Base-by-base conservation (phyloP, 371 early-diverging fungal species). In the Syncephalastrum sp. region DNA sequence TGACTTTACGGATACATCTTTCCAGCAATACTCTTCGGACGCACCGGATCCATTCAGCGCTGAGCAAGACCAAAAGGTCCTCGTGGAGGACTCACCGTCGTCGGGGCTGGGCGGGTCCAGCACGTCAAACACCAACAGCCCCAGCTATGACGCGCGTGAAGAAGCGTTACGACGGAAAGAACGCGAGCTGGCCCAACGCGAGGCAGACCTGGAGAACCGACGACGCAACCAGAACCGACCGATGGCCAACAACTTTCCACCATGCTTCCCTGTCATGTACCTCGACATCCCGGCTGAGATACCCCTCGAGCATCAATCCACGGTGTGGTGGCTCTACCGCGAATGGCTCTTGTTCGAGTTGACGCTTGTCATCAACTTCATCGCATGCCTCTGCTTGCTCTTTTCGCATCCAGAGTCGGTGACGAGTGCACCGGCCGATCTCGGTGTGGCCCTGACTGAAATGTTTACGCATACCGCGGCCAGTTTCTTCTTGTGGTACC, bases 401-500 rank as follows among this genome's bases (percentile, higher is more conserved):
- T 69, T 92, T 21, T 79, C 84, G 4, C 85, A 87, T 56, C 84
- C 87, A 15, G 64, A 69, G 1, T 83, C 85, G 27, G 82, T 91
- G 25, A 79, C 82, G 5, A 84, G 82, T 55, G 85, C 88, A 1
- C 87, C 91, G 5, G 75, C 84, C 15, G 86, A 89, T 69, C 85
- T 94, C 74, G 92, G 91, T 14, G 83, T 88, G 3, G 82, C 88
- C 56, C 75, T 93, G 15, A 84, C 88, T 10, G 89, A 91, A 61
- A 78, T 89, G 75, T 86, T 91, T 63, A 87, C 90, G 5, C 89
- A 91, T 63, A 82, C 85, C 4, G 70, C 83, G 5, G 84, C 86
- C 4, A 91, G 91, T 48, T 92, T 94, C 72, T 89, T 90, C 67
- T 60, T 91, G 52, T 92, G 94, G 94, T 94, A 94, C 68, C 81